Conservation (phyloP, 2,329 filamentous ascomycete species). For the Fusarium kyushuense region DNA sequence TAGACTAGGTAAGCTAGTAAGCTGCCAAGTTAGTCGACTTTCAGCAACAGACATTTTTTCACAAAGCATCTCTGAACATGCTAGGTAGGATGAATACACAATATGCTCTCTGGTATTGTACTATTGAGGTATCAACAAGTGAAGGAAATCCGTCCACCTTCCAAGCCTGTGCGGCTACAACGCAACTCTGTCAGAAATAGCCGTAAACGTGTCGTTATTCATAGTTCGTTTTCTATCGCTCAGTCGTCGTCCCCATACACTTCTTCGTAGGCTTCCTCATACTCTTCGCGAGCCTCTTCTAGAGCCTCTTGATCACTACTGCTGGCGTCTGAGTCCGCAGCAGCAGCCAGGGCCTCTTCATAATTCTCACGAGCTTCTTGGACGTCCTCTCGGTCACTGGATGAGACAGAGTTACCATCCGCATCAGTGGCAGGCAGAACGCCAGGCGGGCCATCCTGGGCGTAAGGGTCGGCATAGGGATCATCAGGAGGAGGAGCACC, state of each 20-base stretch:
- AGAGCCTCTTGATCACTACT: conserved; percentile 65
- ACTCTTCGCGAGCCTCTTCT: conserved; percentile 65
- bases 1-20: no score
- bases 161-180: conserved; percentile 27
- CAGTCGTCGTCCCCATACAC: conserved; percentile 47
- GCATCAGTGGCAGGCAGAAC: conserved; percentile 55
- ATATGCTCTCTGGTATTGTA: conserved; percentile 27
- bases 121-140: conserved; percentile 40
- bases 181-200: conserved; percentile 32
- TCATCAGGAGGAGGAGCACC: conserved; percentile 36
- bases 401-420: conserved; percentile 58
- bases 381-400: conserved; percentile 58
- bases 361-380: conserved; percentile 58
- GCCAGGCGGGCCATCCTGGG: conserved; percentile 48
- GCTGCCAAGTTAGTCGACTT: conserved; percentile 5
- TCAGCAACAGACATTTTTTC: not conserved
- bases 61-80: conserved; percentile 1
- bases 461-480: conserved; percentile 28
- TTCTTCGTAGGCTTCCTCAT: conserved; percentile 54
- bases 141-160: conserved; percentile 22
- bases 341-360: conserved; percentile 57
- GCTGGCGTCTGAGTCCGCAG: conserved; percentile 58
- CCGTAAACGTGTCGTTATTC: conserved; percentile 43
- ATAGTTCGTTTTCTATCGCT: conserved; percentile 26
- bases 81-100: conserved; percentile 16